Evolutionary conservation across 371 early-diverging fungal species (phyloP).

Genomic region (Mucor circinelloides): DNA sequence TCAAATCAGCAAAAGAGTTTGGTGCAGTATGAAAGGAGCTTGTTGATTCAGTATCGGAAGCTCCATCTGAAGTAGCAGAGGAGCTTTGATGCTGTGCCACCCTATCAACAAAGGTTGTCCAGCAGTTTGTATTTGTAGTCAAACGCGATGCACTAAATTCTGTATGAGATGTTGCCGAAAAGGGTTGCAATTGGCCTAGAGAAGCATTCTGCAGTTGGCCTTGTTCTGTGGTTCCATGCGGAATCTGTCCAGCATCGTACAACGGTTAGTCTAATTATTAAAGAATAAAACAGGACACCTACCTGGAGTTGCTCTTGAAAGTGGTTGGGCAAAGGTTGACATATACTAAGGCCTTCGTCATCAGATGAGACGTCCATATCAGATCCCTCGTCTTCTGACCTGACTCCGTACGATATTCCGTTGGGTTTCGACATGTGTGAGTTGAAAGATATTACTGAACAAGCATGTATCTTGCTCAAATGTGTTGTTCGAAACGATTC

Average conservation of each 20-base stretch:
- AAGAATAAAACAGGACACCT: neutral
- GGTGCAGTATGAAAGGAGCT: conserved; percentile 4
- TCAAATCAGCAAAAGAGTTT: neutral
- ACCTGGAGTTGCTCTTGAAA: neutral
- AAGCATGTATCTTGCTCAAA: neutral
- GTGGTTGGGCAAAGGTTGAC: neutral
- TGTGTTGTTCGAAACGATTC: neutral
- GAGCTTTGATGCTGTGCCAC: neutral
- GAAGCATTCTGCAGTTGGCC: neutral
- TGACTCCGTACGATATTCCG: neutral
- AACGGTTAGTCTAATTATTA: neutral
- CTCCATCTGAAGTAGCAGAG: neutral
- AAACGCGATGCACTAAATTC: neutral
- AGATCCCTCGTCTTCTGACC: conserved; percentile 2
- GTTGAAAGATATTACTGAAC: neutral
- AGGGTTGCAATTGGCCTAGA: neutral
- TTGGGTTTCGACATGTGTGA: neutral
- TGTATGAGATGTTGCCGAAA: neutral
- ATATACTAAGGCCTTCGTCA: neutral
- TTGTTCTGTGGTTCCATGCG: neutral
- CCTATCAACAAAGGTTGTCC: neutral
- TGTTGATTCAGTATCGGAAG: neutral
- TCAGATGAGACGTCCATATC: conserved; percentile 12
- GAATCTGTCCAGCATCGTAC: neutral
- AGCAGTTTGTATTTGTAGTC: neutral